Base-by-base conservation (phyloP, 257 asterid genomes). In the Leonotis leonurus region DNA sequence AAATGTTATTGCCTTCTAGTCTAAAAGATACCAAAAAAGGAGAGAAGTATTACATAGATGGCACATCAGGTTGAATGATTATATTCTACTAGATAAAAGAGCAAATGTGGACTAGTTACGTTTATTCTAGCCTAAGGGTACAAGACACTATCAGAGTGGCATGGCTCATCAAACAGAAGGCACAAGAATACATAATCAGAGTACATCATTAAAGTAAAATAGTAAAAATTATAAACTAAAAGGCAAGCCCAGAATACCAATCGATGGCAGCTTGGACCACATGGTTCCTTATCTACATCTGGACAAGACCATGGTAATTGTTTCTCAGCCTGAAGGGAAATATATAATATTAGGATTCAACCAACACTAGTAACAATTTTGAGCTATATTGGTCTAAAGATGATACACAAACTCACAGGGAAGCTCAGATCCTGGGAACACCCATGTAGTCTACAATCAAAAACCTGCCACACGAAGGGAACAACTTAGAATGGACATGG, bases 401-500 rank as follows among this genome's bases (percentile, higher is more conserved):
- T 44, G 55, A 71, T 57, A 46, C n/a, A n/a, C n/a, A n/a, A 45
- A 78, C 91, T 81, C 80, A 93, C 99, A 70, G 96, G 80, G 70
- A 81, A 79, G 62, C 77, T 76, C 55, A 93, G 90, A 46, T 93
- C 96, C 79, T 87, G 96, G 11, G 99, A 93, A 63, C 97, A 93
- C 71, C 99, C 97, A 73, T 89, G 99, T 43, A 84, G 71, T 83
- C 82, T 83, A 76, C 97, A 93, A 59, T 89, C 99, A 73, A 85
- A 93, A 68, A 93, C 96, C 99, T 93, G 81, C 65, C 67, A 73
- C 68, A 33, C n/a, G 13, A 67, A 65, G 36, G 46, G 35, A 57
- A 40, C 44, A 25, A 53, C 66, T 68, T 56, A 37, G 26, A 65
- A 61, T 37, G 57, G 49, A 44, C 27, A 48, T 3, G 53, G 20